Evolutionary conservation across 257 asterid genomes (phyloP), one percentile per base, ranked within the genome.

Genomic region (Plectranthus barbatus): DNA sequence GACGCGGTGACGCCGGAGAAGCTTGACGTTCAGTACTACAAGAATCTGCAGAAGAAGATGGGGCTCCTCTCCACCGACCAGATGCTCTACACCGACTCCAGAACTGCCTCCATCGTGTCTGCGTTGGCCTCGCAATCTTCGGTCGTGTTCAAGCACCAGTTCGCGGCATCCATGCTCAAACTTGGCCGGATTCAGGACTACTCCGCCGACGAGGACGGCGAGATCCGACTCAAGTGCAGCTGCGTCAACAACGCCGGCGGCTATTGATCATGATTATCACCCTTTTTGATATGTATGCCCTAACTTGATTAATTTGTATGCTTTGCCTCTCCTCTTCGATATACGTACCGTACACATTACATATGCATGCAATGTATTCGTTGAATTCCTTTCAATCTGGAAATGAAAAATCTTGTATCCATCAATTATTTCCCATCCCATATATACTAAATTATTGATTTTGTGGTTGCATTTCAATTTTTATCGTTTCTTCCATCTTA

Each of bases 91-190:
- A 49, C 67, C 7, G 98, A 88, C 51, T 72, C 89, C 6, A 79
- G 96, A 69, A 86, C 95, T 4, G 76, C 73, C 1, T 83, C 86
- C 9, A 62, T 91, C 17, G 91, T 88, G 7, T 52, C 82, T 5
- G 94, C 86, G 0, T 56, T 91, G 67, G 86, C 94, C 41, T 68
- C 83, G 1, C 88, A 86, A 19, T 14, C 74, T 15, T 8, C 74
- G 2, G 40, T 11, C 0, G 66, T 75, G 5, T 90, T 88, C 56
- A 58, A 20, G 13, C 80, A 79, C 18, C 94, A 79, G 44, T 91
- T 88, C 40, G 85, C 90, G 0, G 94, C 84, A 0, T 80, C 98
- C 1, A 91, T 91, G 96, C 64, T 86, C 29, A 91, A 88, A 23
- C 91, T 91, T 24, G 95, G 94, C 1, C 88, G 78, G 10, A 79